Base-by-base conservation (phyloP, 108 stramenopile genomes). In the Fistulifera solaris region DNA sequence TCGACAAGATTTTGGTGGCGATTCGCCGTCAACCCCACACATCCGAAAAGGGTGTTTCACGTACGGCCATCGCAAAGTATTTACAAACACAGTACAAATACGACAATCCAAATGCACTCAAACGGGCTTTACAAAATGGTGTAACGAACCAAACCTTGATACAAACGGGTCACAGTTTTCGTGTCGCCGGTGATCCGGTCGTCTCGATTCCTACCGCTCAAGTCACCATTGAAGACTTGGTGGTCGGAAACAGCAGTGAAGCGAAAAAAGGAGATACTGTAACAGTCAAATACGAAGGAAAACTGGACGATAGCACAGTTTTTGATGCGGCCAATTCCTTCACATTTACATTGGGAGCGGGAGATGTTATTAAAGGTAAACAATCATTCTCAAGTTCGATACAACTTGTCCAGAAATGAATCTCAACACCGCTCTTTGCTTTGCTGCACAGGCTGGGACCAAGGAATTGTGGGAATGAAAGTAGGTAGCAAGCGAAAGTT, bases 401-500 rank as follows among this genome's bases (percentile, higher is more conserved):
- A 84, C 40, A 13, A 13, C 13, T 40, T n/a, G 40, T 40, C 13
- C 40, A 13, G 11, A 40, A 14, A 13, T 40, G 7, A 10, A 10
- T 21, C 11, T 18, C 44, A 21, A 5, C 3, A 10, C 44, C 21
- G 7, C 11, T 10, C 4, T 10, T 21, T 10, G 11, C 44, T 68
- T 35, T 35, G 3, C 31, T 3, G 31, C 31, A 6, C 31, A 35
- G 31, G 87, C 27, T 84, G 77, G 96, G 96, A 97, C 69, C 58
- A 73, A 28, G 89, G 92, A 8, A 54, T 94, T 39, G 28, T 52
- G 14, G 85, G 76, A 14, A 96, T 98, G 95, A 80, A 68, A 40
- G 73, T 87, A 1, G 94, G 95, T 19, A 93, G 87, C 38, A 66
- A 67, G 49, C 84, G 95, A 27, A 74, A 76, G 53, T 54, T 98